Evolutionary conservation across 192 early-diverging fungal species (phyloP), one percentile per base, ranked within the genome.

Genomic region (Coemansia sp.): DNA sequence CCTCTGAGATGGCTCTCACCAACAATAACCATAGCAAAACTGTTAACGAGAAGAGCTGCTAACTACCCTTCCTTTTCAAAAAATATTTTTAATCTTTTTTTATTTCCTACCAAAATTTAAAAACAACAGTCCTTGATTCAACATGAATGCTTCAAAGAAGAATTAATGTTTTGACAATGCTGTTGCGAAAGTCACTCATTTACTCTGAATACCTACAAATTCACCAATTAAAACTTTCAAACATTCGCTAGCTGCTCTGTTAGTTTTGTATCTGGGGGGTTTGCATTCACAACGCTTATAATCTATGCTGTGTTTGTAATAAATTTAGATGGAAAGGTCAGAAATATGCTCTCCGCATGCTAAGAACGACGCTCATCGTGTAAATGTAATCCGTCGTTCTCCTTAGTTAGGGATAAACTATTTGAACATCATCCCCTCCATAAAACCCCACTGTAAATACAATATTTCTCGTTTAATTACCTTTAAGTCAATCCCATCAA

Each of bases 391-490:
- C 31, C 58, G 51, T 51, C 59, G n/a, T 34, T 18, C 54, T 31
- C 31, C 64, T 67, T 58, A 55, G 73, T 51, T 68, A 76, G 73
- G 73, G 73, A 76, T 76, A 60, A 69, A 51, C 34, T 27, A 25
- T 19, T 57, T 7, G 16, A 51, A 18, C 26, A 52, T 19, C 49
- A 52, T 56, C 14, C 23, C 2, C 58, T 7, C 26, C 21, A 50
- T 50, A 19, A 48, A 44, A 44, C 16, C 41, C 22, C 7, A n/a
- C 10, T 16, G 31, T 14, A 28, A 56, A 28, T 56, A 56, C 54
- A 44, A 16, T 16, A 2, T 4, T 44, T 44, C 1, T 16, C 14
- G 38, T 4, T 44, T 16, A 16, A 16, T 44, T 44, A 44, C 38
- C 38, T 44, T 44, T 44, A n/a, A 4, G 14, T n/a, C 32, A 32